Evolutionary conservation across 1,139 yeast species (phyloP), one percentile per base, ranked within the genome.

Genomic region (Pichia sp.): DNA sequence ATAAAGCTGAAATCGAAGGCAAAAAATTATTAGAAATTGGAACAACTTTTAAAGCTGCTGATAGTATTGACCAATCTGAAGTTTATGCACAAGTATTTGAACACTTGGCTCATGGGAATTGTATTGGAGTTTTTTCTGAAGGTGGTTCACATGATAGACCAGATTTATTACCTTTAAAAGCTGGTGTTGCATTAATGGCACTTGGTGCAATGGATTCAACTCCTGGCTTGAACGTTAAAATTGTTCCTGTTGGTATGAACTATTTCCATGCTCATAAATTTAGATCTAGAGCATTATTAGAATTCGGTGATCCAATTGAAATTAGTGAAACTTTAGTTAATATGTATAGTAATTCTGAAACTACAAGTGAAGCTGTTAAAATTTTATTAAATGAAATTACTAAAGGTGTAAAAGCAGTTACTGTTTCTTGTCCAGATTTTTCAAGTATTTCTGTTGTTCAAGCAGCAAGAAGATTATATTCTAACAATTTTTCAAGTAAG

Each of bases 151-250:
- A 92, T 58, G 98, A 92, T 62, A 73, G 97, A 51, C 82, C 97
- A 0, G 95, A 87, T 53, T 66, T 92, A 52, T 69, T 92, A 45
- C 97, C 97, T 0, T 70, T 92, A 57, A 92, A 92, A 60, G 97
- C 97, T 0, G 98, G 98, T 47, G 97, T 92, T 20, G 97, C 97
- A 2, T 83, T 92, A 43, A 92, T 92, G 97, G 97, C 97, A 0
- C 69, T 92, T 23, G 97, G 97, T 22, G 94, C 97, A 0, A 75
- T 87, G 73, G 86, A 81, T 20, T 71, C 76, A 41, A 73, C 78
- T 50, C 87, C 94, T 0, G 72, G 76, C 37, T 78, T 84, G 51
- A 78, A 80, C 41, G 89, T 92, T 8, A 82, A 83, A 55, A 85
- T 92, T 53, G 95, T 92, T 24, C 97, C 97, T 5, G 87, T 95